phyloP scores from a whole-genome alignment of 805 yeast genomes.

The Saccharomyces eubayanus region DNA sequence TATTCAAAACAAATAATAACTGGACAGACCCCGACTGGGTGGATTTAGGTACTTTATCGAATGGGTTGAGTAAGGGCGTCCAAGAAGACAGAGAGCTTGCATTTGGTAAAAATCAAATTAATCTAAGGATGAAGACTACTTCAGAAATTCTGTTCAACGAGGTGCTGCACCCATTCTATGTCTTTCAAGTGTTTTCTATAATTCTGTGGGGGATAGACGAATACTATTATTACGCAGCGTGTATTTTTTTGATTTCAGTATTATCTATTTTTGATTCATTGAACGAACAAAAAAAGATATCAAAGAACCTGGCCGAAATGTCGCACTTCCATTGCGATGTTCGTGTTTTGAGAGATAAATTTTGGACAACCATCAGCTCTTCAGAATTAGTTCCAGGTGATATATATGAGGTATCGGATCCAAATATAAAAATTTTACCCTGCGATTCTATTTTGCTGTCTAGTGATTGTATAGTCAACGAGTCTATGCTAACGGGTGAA shows the following conservation, averaged over 20 bases:
- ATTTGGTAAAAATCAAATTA: constrained; percentile 71
- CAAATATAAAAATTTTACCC: constrained; percentile 64
- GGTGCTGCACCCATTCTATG: constrained; percentile 88
- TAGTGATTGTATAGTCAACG: constrained; percentile 96
- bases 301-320: constrained; percentile 62
- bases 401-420: constrained; percentile 84
- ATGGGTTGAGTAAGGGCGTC: constrained; percentile 62
- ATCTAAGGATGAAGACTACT: constrained; percentile 64
- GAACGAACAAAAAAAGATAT: constrained; percentile 73
- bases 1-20: constrained; percentile 71
- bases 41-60: constrained; percentile 41
- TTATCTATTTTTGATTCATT: constrained; percentile 73
- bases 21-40: constrained; percentile 86
- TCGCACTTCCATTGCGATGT: constrained; percentile 72
- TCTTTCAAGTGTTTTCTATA: constrained; percentile 89
- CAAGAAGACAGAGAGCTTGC: constrained; percentile 63
- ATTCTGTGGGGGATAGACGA: constrained; percentile 87
- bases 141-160: constrained; percentile 68
- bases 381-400: constrained; percentile 92
- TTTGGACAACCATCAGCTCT: constrained; percentile 77
- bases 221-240: constrained; percentile 87
- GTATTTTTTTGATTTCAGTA: constrained; percentile 81
- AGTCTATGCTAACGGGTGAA: constrained; percentile 96
- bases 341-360: constrained; percentile 85
- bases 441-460: constrained; percentile 81